Percentiles rank a stretch among this genome's conserved stretches.
Conservation (phyloP, 345 rosid species). For the Abelmoschus esculentus region DNA sequence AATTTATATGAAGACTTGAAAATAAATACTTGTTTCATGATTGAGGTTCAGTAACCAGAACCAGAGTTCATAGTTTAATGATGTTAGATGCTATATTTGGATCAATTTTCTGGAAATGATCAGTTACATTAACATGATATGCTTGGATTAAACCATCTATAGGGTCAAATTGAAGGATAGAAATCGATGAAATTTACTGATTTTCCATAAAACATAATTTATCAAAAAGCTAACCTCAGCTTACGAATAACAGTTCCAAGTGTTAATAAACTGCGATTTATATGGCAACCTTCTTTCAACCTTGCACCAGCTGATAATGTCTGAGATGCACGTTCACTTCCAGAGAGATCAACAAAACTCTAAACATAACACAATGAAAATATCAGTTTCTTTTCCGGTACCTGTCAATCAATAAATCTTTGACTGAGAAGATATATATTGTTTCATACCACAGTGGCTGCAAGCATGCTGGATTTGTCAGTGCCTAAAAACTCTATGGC, state of each 20-base stretch:
- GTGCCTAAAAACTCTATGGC: background rate
- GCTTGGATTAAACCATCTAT: background rate
- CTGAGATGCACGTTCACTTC: slow-evolving; percentile 2
- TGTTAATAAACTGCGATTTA: slow-evolving; percentile 3
- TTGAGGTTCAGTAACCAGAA: background rate
- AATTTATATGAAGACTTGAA: background rate
- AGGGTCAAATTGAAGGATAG: background rate
- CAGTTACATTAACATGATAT: background rate
- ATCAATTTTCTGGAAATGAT: background rate
- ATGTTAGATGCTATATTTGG: slow-evolving; percentile 6
- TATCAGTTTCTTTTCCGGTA: background rate
- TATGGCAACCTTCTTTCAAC: slow-evolving; percentile 3
- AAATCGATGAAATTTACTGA: background rate
- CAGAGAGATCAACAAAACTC: background rate
- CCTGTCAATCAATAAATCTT: background rate
- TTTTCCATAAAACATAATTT: background rate
- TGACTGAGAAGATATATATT: background rate
- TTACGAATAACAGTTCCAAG: slow-evolving; percentile 1
- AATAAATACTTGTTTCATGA: background rate
- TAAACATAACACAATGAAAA: background rate
- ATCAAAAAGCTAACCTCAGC: background rate
- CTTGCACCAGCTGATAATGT: slow-evolving; percentile 1
- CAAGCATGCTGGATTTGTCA: background rate
- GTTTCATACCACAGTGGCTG: slow-evolving; percentile 3
- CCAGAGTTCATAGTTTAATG: background rate